Conservation (phyloP, 225 moss, liverwort and hornwort genomes). For the Marchantia polymorpha region DNA sequence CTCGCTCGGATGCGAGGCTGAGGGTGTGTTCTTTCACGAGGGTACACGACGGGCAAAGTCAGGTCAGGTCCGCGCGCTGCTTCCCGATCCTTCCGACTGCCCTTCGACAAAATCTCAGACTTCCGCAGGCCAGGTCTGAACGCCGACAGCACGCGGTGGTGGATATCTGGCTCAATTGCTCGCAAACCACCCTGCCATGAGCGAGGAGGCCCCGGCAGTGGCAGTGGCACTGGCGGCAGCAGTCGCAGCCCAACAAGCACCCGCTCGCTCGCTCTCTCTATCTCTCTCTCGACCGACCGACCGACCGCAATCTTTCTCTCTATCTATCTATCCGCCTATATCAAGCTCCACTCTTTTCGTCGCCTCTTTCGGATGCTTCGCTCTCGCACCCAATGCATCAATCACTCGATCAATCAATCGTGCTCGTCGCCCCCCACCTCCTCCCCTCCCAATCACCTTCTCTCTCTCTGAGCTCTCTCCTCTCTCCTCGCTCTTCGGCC, state of each 20-base stretch:
- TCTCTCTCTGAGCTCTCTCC: not conserved
- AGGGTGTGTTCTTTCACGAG: not conserved
- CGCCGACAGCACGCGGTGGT: not conserved
- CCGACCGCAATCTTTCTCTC: not conserved
- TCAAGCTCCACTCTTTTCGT: constrained; percentile 10
- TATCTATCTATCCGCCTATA: not conserved
- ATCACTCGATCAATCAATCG: not conserved
- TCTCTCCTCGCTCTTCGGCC: not conserved
- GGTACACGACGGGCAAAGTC: not conserved
- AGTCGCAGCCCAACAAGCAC: constrained; percentile 1
- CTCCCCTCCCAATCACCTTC: not conserved
- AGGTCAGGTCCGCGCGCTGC: constrained; percentile 7
- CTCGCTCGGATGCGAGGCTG: not conserved
- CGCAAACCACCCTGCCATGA: not conserved
- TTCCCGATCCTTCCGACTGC: constrained; percentile 6
- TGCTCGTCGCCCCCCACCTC: not conserved
- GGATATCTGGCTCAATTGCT: not conserved
- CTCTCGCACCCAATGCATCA: not conserved
- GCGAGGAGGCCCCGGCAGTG: not conserved
- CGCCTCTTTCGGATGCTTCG: not conserved
- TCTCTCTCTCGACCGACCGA: not conserved
- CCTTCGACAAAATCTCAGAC: not conserved
- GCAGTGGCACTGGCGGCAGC: not conserved
- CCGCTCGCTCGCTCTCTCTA: not conserved
- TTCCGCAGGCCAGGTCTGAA: not conserved